Evolutionary conservation across 495 filamentous ascomycete species (phyloP).

Genomic region (Hyaloscypha bicolor): DNA sequence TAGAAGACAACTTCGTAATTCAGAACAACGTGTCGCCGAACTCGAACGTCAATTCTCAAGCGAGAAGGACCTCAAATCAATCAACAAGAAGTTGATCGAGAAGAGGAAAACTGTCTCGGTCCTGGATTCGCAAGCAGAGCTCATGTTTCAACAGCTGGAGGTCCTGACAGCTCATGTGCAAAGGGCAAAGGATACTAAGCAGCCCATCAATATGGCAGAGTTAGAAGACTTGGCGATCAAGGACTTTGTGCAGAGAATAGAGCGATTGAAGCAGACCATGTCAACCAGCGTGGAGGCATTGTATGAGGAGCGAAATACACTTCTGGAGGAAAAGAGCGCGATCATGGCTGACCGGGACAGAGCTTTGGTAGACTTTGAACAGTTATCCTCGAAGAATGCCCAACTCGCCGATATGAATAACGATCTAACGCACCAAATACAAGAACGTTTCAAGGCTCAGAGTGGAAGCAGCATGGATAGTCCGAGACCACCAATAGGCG

Average conservation of each 20-base stretch:
- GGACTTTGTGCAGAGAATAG: slow-evolving; percentile 85
- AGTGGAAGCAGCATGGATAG: slow-evolving; percentile 51
- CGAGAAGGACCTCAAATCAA: slow-evolving; percentile 77
- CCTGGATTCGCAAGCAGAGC: slow-evolving; percentile 90
- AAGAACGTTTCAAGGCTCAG: slow-evolving; percentile 85
- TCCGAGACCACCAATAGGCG: slow-evolving; percentile 62
- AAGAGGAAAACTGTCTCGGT: slow-evolving; percentile 97
- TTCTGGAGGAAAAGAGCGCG: slow-evolving; percentile 79
- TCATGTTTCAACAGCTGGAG: slow-evolving; percentile 89
- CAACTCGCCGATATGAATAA: slow-evolving; percentile 94
- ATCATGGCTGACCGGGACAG: slow-evolving; percentile 84
- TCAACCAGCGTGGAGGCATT: slow-evolving; percentile 79
- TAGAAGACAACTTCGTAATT: slow-evolving; percentile 76
- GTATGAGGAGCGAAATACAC: slow-evolving; percentile 76
- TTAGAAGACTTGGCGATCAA: slow-evolving; percentile 83
- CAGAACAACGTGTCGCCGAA: slow-evolving; percentile 79
- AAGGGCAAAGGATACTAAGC: slow-evolving; percentile 70
- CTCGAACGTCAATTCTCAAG: slow-evolving; percentile 72
- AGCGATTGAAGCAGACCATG: slow-evolving; percentile 81
- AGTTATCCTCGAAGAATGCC: slow-evolving; percentile 88
- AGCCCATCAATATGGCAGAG: slow-evolving; percentile 71
- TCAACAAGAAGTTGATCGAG: slow-evolving; percentile 85
- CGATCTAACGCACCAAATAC: slow-evolving; percentile 89
- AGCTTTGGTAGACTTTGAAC: slow-evolving; percentile 92
- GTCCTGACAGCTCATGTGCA: slow-evolving; percentile 70